Percentiles rank a stretch among this genome's conserved stretches.
Evolutionary conservation across 306 rosid genomes (phyloP).

Genomic region (Castanospermum australe): DNA sequence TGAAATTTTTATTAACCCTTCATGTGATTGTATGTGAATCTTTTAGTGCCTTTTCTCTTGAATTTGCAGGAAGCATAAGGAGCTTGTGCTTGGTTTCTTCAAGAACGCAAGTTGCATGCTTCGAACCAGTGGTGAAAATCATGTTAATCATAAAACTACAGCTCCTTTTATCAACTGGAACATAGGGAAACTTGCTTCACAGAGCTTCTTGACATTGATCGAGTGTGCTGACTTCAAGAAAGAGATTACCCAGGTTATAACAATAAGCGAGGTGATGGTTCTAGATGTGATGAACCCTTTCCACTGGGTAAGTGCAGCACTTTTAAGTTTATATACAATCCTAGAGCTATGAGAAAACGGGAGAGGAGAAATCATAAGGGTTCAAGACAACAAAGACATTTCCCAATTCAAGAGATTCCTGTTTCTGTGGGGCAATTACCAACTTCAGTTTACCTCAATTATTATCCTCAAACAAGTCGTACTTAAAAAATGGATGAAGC

Average conservation of each 20-base stretch:
- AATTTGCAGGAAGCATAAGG: constrained; percentile 50
- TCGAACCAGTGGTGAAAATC: constrained; percentile 52
- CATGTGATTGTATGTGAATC: neutral
- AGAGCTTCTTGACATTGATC: constrained; percentile 23
- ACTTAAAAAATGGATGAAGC: neutral
- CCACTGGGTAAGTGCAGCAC: constrained; percentile 60
- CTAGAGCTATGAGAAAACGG: neutral
- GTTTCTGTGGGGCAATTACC: neutral
- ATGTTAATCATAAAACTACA: constrained; percentile 56
- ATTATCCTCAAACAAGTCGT: constrained; percentile 17
- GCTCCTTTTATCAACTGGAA: constrained; percentile 44
- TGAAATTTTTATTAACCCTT: neutral
- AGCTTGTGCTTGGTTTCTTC: constrained; percentile 50
- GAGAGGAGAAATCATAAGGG: neutral
- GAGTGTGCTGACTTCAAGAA: constrained; percentile 42
- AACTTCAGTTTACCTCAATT: neutral
- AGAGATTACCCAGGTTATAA: constrained; percentile 52
- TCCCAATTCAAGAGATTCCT: neutral
- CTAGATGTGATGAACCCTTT: constrained; percentile 49
- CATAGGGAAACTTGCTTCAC: constrained; percentile 33
- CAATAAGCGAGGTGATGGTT: constrained; percentile 56
- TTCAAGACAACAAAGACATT: neutral
- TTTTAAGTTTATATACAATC: constrained; percentile 37
- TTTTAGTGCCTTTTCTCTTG: neutral
- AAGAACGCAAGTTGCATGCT: constrained; percentile 52